A percentile compares a stretch with the other conserved stretches of the same genome.
These are phyloP conservation scores for Gentiana straminea DNA, from an alignment of 257 asterid genomes.

Conservation along the genomic window DNA sequence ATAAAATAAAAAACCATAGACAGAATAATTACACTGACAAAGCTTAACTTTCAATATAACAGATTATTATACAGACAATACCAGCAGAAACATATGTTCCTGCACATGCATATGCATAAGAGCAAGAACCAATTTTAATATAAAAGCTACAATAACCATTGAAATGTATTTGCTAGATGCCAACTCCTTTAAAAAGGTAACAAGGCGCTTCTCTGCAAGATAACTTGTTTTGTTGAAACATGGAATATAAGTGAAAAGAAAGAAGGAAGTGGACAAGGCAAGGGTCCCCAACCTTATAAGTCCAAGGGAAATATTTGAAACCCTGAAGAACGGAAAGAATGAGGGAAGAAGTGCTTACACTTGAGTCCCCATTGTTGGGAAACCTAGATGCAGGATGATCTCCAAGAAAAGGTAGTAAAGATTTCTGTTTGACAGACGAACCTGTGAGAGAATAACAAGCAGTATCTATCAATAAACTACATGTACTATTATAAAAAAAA, in stretches of 20 bases:
- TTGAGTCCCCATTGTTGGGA: slow-evolving; percentile 11
- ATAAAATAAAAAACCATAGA: too few species aligned
- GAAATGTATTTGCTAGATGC: background rate
- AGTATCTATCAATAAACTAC: background rate
- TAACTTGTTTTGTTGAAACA: background rate
- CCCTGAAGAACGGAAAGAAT: background rate
- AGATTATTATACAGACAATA: too few species aligned
- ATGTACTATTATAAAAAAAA: background rate
- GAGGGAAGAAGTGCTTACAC: slow-evolving; percentile 27
- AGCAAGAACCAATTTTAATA: too few species aligned
- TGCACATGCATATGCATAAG: too few species aligned
- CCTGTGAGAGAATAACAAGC: slow-evolving; percentile 22
- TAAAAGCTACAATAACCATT: background rate
- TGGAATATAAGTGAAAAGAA: background rate
- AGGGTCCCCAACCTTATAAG: too few species aligned
- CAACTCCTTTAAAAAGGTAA: background rate
- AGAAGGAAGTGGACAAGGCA: background rate
- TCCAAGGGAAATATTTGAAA: slow-evolving; percentile 7
- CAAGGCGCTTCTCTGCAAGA: background rate
- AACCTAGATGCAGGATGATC: slow-evolving; percentile 13
- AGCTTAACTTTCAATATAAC: too few species aligned
- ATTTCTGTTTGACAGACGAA: slow-evolving; percentile 20
- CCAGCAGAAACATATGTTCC: too few species aligned
- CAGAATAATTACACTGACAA: too few species aligned
- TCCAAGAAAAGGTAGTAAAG: slow-evolving; percentile 13